A percentile compares a stretch with the other conserved stretches of the same genome.
These are phyloP conservation scores for Aspergillus latus DNA, from an alignment of 2,329 filamentous ascomycete species.

Conservation along the genomic window DNA sequence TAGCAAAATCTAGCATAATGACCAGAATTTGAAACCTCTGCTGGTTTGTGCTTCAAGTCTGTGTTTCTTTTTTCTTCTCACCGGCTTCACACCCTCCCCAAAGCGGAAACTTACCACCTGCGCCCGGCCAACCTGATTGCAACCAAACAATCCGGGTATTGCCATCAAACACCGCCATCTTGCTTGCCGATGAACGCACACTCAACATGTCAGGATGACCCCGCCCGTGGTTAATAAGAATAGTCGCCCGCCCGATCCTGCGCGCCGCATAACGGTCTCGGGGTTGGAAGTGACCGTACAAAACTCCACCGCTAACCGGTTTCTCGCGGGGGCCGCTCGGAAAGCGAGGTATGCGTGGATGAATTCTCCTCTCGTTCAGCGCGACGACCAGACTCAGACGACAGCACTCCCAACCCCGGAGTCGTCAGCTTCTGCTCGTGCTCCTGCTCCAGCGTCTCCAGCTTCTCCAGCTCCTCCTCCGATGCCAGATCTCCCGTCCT, in stretches of 20 bases:
- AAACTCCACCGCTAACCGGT: slow-evolving; percentile 43
- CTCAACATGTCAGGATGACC: slow-evolving; percentile 15
- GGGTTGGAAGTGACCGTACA: background rate
- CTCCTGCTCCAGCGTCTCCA: slow-evolving; percentile 5
- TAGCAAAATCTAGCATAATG: background rate
- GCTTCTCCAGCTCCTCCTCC: background rate
- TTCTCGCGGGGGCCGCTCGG: slow-evolving; percentile 37
- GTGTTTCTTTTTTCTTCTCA: slow-evolving; percentile 8
- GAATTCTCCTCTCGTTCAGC: background rate
- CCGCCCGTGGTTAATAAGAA: slow-evolving; percentile 9
- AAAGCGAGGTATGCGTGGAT: slow-evolving; percentile 38
- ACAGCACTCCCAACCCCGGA: background rate
- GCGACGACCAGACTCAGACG: background rate
- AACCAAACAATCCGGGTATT: background rate
- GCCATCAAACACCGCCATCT: background rate
- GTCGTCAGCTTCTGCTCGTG: background rate
- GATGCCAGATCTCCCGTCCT: slow-evolving; percentile 16
- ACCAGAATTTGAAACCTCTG: background rate
- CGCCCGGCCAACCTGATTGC: background rate
- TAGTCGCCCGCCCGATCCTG: slow-evolving; percentile 11
- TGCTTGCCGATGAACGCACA: background rate
- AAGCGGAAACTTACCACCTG: slow-evolving; percentile 3
- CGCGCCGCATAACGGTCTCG: background rate
- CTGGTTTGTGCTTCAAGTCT: background rate
- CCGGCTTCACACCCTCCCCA: slow-evolving; percentile 3